A percentile compares a stretch with the other conserved stretches of the same genome.
These are phyloP conservation scores for Monoraphidium neglectum DNA, from an alignment of 139 green algal genomes.

Conservation along the genomic window DNA sequence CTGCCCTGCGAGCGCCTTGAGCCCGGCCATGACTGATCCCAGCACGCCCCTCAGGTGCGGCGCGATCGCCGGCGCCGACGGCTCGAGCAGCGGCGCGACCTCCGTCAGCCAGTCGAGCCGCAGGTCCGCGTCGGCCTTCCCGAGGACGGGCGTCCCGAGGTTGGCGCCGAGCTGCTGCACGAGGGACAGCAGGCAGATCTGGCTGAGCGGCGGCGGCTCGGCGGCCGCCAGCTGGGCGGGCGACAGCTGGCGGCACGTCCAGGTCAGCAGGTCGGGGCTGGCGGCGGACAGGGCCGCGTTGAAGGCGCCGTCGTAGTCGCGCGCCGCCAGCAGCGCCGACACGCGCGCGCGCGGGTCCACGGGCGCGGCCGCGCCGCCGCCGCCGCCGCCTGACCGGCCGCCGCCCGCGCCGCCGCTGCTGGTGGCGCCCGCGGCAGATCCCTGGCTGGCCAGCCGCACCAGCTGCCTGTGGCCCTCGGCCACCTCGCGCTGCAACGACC, in stretches of 20 bases:
- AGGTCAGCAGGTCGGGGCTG: slow-evolving; percentile 70
- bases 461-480: slow-evolving; percentile 3
- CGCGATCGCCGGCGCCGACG: slow-evolving; percentile 54
- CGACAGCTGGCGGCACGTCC: slow-evolving; percentile 73
- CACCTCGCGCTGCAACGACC: slow-evolving; percentile 9
- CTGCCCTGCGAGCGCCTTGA: slow-evolving; percentile 32
- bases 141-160: too few relatives aligned
- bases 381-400: neutral
- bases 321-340: neutral
- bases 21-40: slow-evolving; percentile 32
- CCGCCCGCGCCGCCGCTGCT: neutral
- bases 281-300: slow-evolving; percentile 46
- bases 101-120: slow-evolving; percentile 82
- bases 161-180: slow-evolving; percentile 78
- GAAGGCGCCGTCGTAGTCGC: slow-evolving; percentile 63
- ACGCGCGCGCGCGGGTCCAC: slow-evolving; percentile 2
- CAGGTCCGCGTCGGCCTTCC: slow-evolving; percentile 16
- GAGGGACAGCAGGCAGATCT: slow-evolving; percentile 76
- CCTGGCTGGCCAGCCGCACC: slow-evolving; percentile 9
- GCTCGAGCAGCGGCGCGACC: slow-evolving; percentile 62
- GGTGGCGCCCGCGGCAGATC: too few relatives aligned
- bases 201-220: slow-evolving; percentile 55
- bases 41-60: slow-evolving; percentile 48
- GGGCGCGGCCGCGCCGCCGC: neutral
- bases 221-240: slow-evolving; percentile 9